A percentile compares a stretch with the other conserved stretches of the same genome.
Conservation (phyloP, 805 yeast species). For the Spathaspora passalidarum region DNA sequence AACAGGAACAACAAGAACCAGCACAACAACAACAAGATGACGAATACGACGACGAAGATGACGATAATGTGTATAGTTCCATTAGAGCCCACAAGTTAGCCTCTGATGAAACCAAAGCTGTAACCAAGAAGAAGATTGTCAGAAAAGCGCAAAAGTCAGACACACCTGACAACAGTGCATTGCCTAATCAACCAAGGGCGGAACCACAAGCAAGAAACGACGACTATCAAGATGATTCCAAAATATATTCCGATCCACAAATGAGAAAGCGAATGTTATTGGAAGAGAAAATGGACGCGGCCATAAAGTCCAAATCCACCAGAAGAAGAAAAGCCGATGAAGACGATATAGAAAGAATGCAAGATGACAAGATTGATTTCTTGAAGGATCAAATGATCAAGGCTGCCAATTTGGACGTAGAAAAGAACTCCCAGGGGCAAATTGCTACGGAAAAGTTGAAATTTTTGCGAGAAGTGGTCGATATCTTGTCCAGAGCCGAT, state of each 20-base stretch:
- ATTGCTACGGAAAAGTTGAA: constrained; percentile 78
- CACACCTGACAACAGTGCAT: not conserved
- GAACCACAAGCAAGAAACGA: not conserved
- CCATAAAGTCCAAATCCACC: constrained; percentile 61
- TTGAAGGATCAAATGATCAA: constrained; percentile 87
- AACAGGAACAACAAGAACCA: constrained; percentile 14
- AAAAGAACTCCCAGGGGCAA: constrained; percentile 53
- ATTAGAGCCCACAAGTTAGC: constrained; percentile 21
- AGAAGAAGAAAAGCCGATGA: constrained; percentile 74
- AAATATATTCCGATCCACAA: constrained; percentile 24
- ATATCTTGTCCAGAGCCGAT: constrained; percentile 73
- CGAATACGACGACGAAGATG: constrained; percentile 14
- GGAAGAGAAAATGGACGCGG: constrained; percentile 77
- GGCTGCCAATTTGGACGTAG: constrained; percentile 75
- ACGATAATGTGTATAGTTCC: constrained; percentile 21
- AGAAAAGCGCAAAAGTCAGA: constrained; percentile 13
- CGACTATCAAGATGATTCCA: constrained; percentile 2
- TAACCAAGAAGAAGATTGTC: constrained; percentile 27
- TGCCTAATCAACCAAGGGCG: not conserved
- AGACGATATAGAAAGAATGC: constrained; percentile 91
- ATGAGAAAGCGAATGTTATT: constrained; percentile 63
- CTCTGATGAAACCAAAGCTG: constrained; percentile 9
- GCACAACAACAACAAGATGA: constrained; percentile 5
- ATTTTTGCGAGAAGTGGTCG: constrained; percentile 75
- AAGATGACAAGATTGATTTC: constrained; percentile 82